phyloP scores from a whole-genome alignment of 768 basidiomycete species.

The Trametes sanguinea region DNA sequence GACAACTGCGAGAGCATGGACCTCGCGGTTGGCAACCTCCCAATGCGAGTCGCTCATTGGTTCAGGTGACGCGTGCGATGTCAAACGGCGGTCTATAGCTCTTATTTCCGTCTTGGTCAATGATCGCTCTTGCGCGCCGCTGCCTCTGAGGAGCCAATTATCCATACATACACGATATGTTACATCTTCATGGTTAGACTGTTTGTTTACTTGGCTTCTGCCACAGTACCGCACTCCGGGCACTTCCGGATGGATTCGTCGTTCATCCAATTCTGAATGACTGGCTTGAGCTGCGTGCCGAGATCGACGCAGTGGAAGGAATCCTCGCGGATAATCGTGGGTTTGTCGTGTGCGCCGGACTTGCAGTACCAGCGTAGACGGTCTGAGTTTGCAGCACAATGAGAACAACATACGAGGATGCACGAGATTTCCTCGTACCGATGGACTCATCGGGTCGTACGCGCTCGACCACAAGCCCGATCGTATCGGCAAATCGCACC shows the following conservation, averaged over 20 bases:
- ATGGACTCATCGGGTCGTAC: conserved; percentile 72
- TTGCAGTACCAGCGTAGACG: conserved; percentile 92
- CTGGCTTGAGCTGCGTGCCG: conserved; percentile 90
- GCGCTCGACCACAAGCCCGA: conserved; percentile 90
- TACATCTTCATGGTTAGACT: neutral
- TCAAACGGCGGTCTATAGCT: too few species aligned
- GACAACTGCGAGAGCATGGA: neutral
- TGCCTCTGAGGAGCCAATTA: too few species aligned
- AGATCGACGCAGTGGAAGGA: conserved; percentile 87
- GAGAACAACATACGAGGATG: neutral
- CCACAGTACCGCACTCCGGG: conserved; percentile 64
- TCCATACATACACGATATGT: neutral
- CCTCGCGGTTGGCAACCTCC: neutral
- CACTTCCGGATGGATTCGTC: conserved; percentile 69
- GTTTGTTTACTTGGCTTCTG: conserved; percentile 52
- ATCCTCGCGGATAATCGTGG: conserved; percentile 82
- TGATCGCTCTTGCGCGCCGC: too few species aligned
- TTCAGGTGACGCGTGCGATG: too few species aligned
- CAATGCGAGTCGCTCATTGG: neutral
- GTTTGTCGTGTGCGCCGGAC: conserved; percentile 55
- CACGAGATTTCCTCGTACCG: conserved; percentile 49
- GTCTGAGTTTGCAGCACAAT: conserved; percentile 49
- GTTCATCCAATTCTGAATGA: conserved; percentile 83
- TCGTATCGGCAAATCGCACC: conserved; percentile 84
- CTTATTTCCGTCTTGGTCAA: too few species aligned